Conservation (phyloP, 2,329 filamentous ascomycete species). For the Xylariomycetidae sp. region DNA sequence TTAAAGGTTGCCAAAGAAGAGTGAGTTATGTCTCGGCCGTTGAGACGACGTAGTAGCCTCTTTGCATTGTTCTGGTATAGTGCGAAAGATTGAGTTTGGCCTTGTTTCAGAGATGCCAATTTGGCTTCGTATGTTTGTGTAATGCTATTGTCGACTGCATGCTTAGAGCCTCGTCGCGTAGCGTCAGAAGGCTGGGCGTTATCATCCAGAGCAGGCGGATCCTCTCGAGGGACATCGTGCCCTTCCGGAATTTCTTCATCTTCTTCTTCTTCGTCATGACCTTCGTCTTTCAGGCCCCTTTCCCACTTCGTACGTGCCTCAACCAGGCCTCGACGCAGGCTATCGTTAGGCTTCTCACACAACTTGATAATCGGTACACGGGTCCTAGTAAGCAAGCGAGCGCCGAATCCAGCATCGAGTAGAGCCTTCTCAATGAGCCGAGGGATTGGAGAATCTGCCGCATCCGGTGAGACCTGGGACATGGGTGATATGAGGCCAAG, state of each 20-base stretch:
- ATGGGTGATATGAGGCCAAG: constrained; percentile 66
- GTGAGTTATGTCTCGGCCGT: constrained; percentile 43
- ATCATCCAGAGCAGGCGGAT: neutral
- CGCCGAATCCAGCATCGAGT: constrained; percentile 66
- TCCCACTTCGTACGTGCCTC: constrained; percentile 70
- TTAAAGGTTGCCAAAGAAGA: constrained; percentile 39
- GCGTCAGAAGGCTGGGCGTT: too few relatives aligned
- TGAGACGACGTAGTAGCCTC: constrained; percentile 40
- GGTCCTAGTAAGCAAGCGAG: constrained; percentile 69
- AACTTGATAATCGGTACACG: constrained; percentile 85
- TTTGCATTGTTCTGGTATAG: constrained; percentile 45
- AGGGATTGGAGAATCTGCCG: constrained; percentile 57
- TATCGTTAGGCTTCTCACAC: constrained; percentile 61
- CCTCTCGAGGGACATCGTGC: constrained; percentile 7
- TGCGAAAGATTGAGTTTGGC: constrained; percentile 33
- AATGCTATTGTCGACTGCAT: neutral
- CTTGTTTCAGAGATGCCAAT: constrained; percentile 34
- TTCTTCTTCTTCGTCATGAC: constrained; percentile 32
- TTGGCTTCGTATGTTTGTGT: constrained; percentile 11
- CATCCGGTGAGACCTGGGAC: constrained; percentile 48
- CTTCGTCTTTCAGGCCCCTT: constrained; percentile 39
- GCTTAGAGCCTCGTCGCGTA: constrained; percentile 7
- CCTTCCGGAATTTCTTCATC: constrained; percentile 15
- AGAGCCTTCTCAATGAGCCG: constrained; percentile 70
- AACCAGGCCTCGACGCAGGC: constrained; percentile 54